phyloP scores from a whole-genome alignment of 2,329 filamentous ascomycete species.

The Colletotrichum tamarilloi region DNA sequence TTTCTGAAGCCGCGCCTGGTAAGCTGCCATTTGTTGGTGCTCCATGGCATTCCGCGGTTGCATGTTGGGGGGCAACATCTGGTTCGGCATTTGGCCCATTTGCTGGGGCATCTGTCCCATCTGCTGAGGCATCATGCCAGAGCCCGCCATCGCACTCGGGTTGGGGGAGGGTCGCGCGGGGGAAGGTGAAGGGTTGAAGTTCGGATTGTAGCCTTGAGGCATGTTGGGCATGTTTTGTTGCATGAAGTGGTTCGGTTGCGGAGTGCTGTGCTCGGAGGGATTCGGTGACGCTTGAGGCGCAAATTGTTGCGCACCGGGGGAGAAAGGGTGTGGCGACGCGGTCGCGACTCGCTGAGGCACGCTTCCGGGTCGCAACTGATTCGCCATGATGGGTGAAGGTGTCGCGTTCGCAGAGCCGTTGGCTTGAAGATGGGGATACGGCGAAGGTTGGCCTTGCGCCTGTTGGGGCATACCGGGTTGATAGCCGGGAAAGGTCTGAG shows the following conservation, averaged over 20 bases:
- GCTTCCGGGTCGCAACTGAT: slow-evolving; percentile 77
- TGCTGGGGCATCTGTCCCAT: slow-evolving; percentile 59
- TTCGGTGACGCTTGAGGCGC: slow-evolving; percentile 79
- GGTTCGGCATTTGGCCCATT: slow-evolving; percentile 45
- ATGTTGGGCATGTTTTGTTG: slow-evolving; percentile 70
- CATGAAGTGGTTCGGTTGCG: slow-evolving; percentile 79
- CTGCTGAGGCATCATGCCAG: slow-evolving; percentile 63
- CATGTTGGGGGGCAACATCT: slow-evolving; percentile 47
- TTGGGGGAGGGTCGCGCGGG: slow-evolving; percentile 67
- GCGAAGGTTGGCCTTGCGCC: slow-evolving; percentile 72
- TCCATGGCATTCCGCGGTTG: slow-evolving; percentile 70
- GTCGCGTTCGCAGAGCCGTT: slow-evolving; percentile 86
- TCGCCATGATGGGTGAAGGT: slow-evolving; percentile 91
- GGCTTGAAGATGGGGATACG: slow-evolving; percentile 85
- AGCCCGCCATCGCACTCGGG: slow-evolving; percentile 61
- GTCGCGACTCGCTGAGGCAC: slow-evolving; percentile 87
- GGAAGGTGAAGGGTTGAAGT: slow-evolving; percentile 67
- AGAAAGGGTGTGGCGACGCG: slow-evolving; percentile 91
- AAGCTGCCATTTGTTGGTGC: slow-evolving; percentile 79
- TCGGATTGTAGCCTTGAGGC: slow-evolving; percentile 67
- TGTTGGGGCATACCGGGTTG: slow-evolving; percentile 73
- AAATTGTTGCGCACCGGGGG: slow-evolving; percentile 79
- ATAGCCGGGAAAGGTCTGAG: slow-evolving; percentile 82
- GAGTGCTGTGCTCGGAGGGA: slow-evolving; percentile 80
- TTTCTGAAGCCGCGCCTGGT: slow-evolving; percentile 86